Percentiles rank a stretch among this genome's conserved stretches.
Evolutionary conservation across 306 rosid genomes (phyloP).

Genomic region (barrel medic (Medicago truncatula)): DNA sequence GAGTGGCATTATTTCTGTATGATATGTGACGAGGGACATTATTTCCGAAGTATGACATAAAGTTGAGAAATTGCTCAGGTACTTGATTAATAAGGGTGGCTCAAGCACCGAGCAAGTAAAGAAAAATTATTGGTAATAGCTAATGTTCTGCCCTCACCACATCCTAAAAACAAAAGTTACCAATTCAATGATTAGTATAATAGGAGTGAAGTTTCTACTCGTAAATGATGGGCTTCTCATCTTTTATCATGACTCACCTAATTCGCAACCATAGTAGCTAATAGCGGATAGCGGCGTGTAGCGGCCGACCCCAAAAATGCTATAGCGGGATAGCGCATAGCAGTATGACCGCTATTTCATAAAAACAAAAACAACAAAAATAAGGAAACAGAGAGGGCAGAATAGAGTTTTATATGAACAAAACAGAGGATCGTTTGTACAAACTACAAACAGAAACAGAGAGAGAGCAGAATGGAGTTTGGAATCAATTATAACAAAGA

Average conservation of each 20-base stretch:
- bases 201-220: background rate
- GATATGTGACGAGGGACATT: background rate
- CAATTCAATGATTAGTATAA: background rate
- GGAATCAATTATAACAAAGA: too few species aligned
- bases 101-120: background rate
- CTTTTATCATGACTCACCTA: background rate
- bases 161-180: background rate
- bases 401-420: too few species aligned
- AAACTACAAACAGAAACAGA: too few species aligned
- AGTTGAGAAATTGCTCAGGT: background rate
- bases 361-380: too few species aligned
- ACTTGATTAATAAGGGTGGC: background rate
- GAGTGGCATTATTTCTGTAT: background rate
- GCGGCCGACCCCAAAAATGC: too few species aligned
- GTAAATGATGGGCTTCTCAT: background rate
- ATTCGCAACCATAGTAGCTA: too few species aligned
- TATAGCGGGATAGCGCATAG: too few species aligned
- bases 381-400: too few species aligned
- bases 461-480: too few species aligned
- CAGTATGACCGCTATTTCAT: too few species aligned
- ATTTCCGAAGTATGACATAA: slow-evolving; percentile 1
- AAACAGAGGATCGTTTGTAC: too few species aligned
- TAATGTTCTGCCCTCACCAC: background rate
- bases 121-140: background rate
- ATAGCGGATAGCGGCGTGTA: too few species aligned